Evolutionary conservation across 805 yeast species (phyloP), one percentile per base, ranked within the genome.

Genomic region (Tetrapisispora taiwanensis): DNA sequence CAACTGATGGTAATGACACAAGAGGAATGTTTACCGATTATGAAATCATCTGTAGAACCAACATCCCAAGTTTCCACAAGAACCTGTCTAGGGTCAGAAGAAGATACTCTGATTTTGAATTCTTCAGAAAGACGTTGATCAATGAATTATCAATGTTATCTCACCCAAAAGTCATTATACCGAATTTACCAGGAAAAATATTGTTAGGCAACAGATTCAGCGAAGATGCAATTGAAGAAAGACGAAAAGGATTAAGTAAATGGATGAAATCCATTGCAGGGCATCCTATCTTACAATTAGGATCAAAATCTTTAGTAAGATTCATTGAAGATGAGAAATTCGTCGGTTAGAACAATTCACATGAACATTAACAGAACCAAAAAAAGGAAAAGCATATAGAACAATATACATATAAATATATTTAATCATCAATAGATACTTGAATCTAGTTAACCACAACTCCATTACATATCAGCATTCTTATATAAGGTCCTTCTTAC

Each of bases 201-300:
- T 67, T 78, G 44, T 62, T 80, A 42, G 68, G 74, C 24, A 82
- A 83, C 61, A 73, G 90, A 49, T 89, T 89, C 62, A 78, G 79
- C 47, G 92, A 85, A 47, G 80, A 84, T 36, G 80, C 82, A 46
- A 88, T 92, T 45, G 95, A 86, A 56, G 79, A 78, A 41, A 73
- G 98, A 55, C 69, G 95, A 45, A 76, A 74, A 52, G 97, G 95
- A 0, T 69, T 90, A 38, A 95, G 88, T 62, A 76, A 76, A 56
- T 90, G 94, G 65, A 61, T 92, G 34, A 71, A 69, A 36, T 71
- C 78, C 15, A 95, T 89, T 17, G 92, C 94, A 13, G 92, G 95
- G 12, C 98, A 90, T 62, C 98, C 98, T 1, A 66, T 90, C 48
- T 66, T 90, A 47, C 97, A 92, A 65, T 84, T 95, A 0, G 94